These are phyloP conservation scores for Middelhovenomyces tepae DNA, from an alignment of 805 yeast species.

Conservation along the genomic window DNA sequence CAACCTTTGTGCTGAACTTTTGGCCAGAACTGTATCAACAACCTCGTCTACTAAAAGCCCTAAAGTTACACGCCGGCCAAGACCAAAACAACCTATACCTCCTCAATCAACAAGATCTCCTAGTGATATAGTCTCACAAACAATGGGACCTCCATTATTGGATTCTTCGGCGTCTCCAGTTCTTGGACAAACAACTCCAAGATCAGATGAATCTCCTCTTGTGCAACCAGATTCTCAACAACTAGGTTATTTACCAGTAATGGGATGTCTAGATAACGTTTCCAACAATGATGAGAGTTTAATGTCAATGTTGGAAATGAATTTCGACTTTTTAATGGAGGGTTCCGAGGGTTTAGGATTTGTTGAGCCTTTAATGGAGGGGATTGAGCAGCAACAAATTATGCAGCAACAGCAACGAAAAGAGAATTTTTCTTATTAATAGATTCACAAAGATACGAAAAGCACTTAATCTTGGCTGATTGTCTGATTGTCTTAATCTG, in stretches of 20 bases:
- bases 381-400: constrained; percentile 20
- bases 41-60: constrained; percentile 1
- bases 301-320: constrained; percentile 17
- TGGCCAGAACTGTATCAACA: background rate
- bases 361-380: constrained; percentile 23
- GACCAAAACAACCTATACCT: too few species aligned
- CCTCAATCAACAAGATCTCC: too few species aligned
- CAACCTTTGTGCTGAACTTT: constrained; percentile 44
- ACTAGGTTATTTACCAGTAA: constrained; percentile 6
- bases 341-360: constrained; percentile 24
- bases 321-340: constrained; percentile 22
- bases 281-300: constrained; percentile 1
- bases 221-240: constrained; percentile 35
- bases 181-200: background rate
- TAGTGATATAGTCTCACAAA: background rate
- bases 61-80: too few species aligned
- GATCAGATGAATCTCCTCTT: too few species aligned
- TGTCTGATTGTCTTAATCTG: too few species aligned
- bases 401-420: too few species aligned
- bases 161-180: background rate
- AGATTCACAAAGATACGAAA: too few species aligned
- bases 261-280: background rate
- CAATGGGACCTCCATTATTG: background rate
- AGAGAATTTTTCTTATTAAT: too few species aligned
- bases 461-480: too few species aligned